A percentile compares a stretch with the other conserved stretches of the same genome.
Evolutionary conservation across 192 early-diverging fungal species (phyloP).

Genomic region (Coemansia sp.): DNA sequence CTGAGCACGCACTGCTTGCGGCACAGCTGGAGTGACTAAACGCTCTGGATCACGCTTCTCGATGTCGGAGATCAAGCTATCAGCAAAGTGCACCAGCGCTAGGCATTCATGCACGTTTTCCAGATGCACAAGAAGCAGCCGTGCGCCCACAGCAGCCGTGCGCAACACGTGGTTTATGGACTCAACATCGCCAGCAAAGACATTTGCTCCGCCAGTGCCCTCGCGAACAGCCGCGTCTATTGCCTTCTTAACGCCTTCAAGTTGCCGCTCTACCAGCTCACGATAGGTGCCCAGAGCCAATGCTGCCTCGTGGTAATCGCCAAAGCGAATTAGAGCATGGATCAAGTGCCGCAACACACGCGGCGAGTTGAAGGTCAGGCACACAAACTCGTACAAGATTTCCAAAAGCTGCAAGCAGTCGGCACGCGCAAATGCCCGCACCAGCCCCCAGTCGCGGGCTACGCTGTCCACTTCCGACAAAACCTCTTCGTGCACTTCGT

Average conservation of each 20-base stretch:
- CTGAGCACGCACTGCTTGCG: constrained; percentile 20
- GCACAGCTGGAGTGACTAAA: constrained; percentile 11
- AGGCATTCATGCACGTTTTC: constrained; percentile 36
- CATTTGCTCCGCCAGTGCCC: neutral
- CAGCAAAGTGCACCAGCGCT: constrained; percentile 42
- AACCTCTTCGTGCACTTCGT: constrained; percentile 59
- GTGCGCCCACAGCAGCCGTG: constrained; percentile 47
- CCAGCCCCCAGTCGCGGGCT: constrained; percentile 59
- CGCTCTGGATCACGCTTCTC: constrained; percentile 31
- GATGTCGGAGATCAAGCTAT: constrained; percentile 37
- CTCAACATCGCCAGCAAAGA: constrained; percentile 12
- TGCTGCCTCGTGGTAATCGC: constrained; percentile 76
- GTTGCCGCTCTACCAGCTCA: constrained; percentile 54
- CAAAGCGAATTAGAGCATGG: constrained; percentile 56
- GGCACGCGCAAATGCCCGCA: constrained; percentile 50
- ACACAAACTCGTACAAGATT: constrained; percentile 61
- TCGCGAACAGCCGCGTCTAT: constrained; percentile 12
- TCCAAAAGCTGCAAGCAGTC: constrained; percentile 61
- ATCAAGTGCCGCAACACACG: constrained; percentile 63
- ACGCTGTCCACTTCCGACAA: constrained; percentile 63
- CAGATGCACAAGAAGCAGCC: constrained; percentile 42
- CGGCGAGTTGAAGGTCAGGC: constrained; percentile 72
- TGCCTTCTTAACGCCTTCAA: constrained; percentile 34
- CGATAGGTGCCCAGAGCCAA: constrained; percentile 65
- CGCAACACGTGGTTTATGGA: constrained; percentile 25